Conservation (phyloP, 208 protist species). For the Leishmania tarentolae region DNA sequence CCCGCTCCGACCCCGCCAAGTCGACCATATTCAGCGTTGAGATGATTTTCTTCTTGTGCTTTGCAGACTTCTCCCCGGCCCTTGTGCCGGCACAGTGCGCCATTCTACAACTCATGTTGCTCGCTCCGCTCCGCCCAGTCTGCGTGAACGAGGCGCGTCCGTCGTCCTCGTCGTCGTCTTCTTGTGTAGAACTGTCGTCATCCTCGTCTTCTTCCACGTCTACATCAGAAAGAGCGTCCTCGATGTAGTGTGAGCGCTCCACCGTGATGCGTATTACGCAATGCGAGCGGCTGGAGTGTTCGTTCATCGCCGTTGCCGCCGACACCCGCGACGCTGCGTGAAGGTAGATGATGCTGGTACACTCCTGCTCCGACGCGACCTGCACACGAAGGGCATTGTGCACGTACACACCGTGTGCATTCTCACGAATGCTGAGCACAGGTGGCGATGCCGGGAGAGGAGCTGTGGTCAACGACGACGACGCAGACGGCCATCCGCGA, state of each 20-base stretch:
- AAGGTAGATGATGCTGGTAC: slow-evolving; percentile 56
- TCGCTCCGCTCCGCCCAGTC: neutral
- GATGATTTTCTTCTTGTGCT: slow-evolving; percentile 44
- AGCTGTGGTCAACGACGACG: neutral
- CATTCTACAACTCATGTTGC: neutral
- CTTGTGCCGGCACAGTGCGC: neutral
- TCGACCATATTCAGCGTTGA: slow-evolving; percentile 94
- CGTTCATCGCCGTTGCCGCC: slow-evolving; percentile 94
- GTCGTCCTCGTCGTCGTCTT: slow-evolving; percentile 33
- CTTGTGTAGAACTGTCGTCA: neutral
- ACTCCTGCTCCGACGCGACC: slow-evolving; percentile 62
- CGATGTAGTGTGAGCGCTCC: slow-evolving; percentile 76
- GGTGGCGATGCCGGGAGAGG: slow-evolving; percentile 19
- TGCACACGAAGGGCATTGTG: slow-evolving; percentile 66
- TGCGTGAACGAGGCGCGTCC: slow-evolving; percentile 18
- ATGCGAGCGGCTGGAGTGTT: slow-evolving; percentile 94
- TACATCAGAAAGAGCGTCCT: slow-evolving; percentile 45
- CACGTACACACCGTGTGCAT: slow-evolving; percentile 81
- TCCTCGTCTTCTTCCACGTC: slow-evolving; percentile 26
- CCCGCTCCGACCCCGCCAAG: slow-evolving; percentile 88
- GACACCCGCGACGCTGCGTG: slow-evolving; percentile 52
- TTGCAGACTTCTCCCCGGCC: neutral
- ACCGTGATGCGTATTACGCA: slow-evolving; percentile 95
- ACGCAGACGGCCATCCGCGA: neutral
- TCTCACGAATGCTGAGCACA: slow-evolving; percentile 74